Conservation (phyloP, 2,329 filamentous ascomycete species). For the Phaeosphaeriaceae sp. region DNA sequence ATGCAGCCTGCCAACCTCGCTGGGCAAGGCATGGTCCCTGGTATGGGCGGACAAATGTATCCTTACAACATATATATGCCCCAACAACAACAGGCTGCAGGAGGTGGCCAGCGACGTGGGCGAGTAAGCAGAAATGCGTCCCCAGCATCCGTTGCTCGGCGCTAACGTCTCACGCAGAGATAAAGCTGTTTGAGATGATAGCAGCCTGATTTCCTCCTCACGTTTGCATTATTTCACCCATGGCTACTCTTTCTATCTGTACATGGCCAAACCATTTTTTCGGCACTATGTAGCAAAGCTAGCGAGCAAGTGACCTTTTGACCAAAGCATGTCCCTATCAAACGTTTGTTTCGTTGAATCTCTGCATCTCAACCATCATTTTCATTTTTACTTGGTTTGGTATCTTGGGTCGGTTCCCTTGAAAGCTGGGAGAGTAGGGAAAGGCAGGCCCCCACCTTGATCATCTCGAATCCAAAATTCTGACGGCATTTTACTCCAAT, state of each 20-base stretch:
- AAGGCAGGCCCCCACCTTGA: too few relatives aligned
- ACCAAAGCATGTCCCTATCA: slow-evolving; percentile 13
- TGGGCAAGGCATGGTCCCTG: slow-evolving; percentile 43
- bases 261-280: slow-evolving; percentile 6
- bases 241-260: slow-evolving; percentile 15
- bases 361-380: too few relatives aligned
- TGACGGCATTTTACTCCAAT: not conserved
- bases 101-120: slow-evolving; percentile 60
- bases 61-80: slow-evolving; percentile 61
- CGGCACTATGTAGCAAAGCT: not conserved
- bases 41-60: slow-evolving; percentile 50
- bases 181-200: slow-evolving; percentile 17
- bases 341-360: too few relatives aligned
- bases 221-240: slow-evolving; percentile 35
- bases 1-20: slow-evolving; percentile 56
- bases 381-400: too few relatives aligned
- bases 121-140: slow-evolving; percentile 54
- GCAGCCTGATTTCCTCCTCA: not conserved
- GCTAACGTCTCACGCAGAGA: slow-evolving; percentile 37
- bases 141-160: slow-evolving; percentile 23
- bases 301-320: not conserved
- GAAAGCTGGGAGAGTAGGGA: too few relatives aligned
- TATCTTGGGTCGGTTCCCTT: too few relatives aligned
- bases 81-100: slow-evolving; percentile 51
- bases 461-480: too few relatives aligned